phyloP scores from a whole-genome alignment of 208 protist species.

The Trypanosoma caninum region DNA sequence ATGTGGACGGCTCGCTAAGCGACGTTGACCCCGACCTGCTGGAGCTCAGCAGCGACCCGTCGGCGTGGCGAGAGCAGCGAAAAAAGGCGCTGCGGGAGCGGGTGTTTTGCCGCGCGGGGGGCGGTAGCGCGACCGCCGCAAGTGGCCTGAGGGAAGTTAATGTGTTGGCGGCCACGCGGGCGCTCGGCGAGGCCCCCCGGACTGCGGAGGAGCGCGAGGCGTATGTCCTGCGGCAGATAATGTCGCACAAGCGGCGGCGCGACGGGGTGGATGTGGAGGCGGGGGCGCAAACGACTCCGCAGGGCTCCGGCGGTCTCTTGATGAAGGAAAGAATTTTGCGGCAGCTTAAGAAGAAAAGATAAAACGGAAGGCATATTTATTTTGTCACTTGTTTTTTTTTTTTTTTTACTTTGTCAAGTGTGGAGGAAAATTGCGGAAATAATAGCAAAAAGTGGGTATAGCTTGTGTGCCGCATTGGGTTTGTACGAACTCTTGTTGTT shows the following conservation, averaged over 20 bases:
- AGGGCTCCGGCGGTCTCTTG: constrained; percentile 17
- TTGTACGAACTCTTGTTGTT: no score
- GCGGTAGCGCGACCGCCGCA: background rate
- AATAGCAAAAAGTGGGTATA: background rate
- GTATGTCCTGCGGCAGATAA: constrained; percentile 62
- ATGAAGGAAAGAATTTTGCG: constrained; percentile 60
- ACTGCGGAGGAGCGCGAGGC: constrained; percentile 30
- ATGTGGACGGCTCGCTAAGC: constrained; percentile 57
- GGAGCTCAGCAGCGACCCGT: constrained; percentile 55
- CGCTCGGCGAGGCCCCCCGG: background rate
- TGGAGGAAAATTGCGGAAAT: background rate
- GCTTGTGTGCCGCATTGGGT: no score
- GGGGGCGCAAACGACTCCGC: background rate
- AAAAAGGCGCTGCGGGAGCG: constrained; percentile 60
- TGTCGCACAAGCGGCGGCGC: constrained; percentile 54
- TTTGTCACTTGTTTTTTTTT: background rate
- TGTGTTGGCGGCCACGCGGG: background rate
- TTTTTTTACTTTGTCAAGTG: background rate
- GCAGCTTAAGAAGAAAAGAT: constrained; percentile 35
- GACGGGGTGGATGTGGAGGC: constrained; percentile 26
- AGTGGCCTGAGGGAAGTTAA: background rate
- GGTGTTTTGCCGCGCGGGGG: constrained; percentile 39
- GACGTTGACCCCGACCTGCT: constrained; percentile 72
- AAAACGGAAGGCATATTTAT: background rate
- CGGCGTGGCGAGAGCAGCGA: constrained; percentile 75